Evolutionary conservation across 108 stramenopile species (phyloP).

Genomic region (Cyclotella atomus): DNA sequence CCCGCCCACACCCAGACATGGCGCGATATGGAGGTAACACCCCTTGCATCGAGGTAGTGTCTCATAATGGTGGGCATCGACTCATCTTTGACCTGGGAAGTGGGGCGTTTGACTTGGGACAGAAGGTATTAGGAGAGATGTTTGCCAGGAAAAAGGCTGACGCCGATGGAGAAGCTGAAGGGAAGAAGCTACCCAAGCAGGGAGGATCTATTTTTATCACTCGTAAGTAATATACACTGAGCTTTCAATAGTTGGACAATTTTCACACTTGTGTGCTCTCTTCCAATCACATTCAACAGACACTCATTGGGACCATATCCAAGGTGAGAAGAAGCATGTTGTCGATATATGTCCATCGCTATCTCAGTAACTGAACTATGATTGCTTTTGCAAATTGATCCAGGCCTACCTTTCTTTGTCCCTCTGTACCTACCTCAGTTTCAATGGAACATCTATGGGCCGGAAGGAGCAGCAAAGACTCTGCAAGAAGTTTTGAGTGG

Average conservation of each 20-base stretch:
- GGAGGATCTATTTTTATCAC: constrained; percentile 44
- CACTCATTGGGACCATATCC: constrained; percentile 53
- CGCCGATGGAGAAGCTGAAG: not conserved
- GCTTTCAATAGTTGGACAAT: no score
- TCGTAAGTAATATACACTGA: no score
- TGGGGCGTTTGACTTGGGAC: constrained; percentile 43
- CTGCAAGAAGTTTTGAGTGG: constrained; percentile 38
- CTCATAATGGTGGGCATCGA: constrained; percentile 22
- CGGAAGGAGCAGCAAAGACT: constrained; percentile 30
- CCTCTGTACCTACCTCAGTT: constrained; percentile 39
- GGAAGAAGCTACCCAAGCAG: constrained; percentile 9
- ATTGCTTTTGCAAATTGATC: not conserved
- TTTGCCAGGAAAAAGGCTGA: constrained; percentile 23
- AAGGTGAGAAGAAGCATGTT: no score
- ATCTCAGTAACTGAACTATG: no score
- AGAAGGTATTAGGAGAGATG: constrained; percentile 40
- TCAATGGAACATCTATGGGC: constrained; percentile 49
- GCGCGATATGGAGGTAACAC: constrained; percentile 42
- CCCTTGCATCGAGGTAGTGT: constrained; percentile 41
- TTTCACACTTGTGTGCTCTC: no score
- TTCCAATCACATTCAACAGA: no score
- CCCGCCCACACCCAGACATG: constrained; percentile 41
- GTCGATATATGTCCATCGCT: no score
- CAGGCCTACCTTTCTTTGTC: constrained; percentile 42
- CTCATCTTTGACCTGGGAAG: constrained; percentile 40